Conservation (phyloP, 164 flowering plant species). For the Kalanchoe fedtschenkoi region DNA sequence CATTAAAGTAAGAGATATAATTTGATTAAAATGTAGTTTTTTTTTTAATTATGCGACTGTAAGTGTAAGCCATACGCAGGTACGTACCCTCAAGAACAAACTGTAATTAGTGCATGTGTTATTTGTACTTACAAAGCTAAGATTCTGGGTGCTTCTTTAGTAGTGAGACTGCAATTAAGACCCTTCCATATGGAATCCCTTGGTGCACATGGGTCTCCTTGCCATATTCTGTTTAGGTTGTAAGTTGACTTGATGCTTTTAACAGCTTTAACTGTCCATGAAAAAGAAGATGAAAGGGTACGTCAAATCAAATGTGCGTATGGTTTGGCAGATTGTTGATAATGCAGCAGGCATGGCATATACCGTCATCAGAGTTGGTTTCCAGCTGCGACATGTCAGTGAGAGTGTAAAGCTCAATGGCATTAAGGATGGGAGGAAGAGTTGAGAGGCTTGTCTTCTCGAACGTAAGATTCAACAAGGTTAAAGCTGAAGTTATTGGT, state of each 20-base stretch:
- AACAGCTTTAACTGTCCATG: constrained; percentile 27
- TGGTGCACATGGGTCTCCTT: constrained; percentile 52
- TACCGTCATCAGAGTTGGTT: constrained; percentile 21
- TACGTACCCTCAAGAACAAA: no score
- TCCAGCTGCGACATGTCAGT: constrained; percentile 6
- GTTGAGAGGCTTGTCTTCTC: constrained; percentile 15
- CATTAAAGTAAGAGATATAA: no score
- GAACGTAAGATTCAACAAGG: neutral
- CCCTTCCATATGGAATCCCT: constrained; percentile 30
- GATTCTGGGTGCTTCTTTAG: neutral
- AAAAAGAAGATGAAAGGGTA: neutral
- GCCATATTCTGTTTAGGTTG: constrained; percentile 32
- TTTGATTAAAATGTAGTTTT: no score
- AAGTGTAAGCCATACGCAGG: no score
- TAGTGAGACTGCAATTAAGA: constrained; percentile 22
- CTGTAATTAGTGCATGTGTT: no score
- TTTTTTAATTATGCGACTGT: no score
- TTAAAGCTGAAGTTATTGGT: neutral
- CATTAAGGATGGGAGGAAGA: constrained; percentile 27
- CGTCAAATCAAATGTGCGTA: neutral
- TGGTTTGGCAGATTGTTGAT: neutral
- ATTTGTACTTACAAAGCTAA: constrained; percentile 2
- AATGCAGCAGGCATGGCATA: neutral
- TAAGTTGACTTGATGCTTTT: constrained; percentile 22
- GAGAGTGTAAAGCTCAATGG: constrained; percentile 16